Base-by-base conservation (phyloP, 2,329 filamentous ascomycete genomes). In the Aspergillus quadricinctus region DNA sequence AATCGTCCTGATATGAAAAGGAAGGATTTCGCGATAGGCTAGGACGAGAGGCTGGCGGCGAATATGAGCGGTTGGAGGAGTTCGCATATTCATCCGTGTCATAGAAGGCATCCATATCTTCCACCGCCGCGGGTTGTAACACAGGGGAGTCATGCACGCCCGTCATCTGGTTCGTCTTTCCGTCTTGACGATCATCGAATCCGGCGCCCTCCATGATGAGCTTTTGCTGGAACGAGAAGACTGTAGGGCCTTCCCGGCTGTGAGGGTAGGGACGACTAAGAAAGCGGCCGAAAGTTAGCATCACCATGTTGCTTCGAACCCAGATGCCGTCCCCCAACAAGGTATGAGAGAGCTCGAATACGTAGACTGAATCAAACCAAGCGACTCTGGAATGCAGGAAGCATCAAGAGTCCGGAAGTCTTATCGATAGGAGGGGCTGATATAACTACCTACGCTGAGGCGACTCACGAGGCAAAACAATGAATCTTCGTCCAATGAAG, bases 1-100 rank as follows among this genome's bases (percentile, higher is more conserved):
- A 94, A 70, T 93, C 91, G 65, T 94, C 90, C 56, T 94, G 89
- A 67, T 91, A 91, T n/a, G 86, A 92, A 72, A 92, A 92, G 17
- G 92, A 96, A 17, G 83, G 81, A 54, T 89, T 88, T 57, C 92
- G 85, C 7, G 92, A 95, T 49, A 92, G 60, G 61, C 79, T 66
- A 29, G 64, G 65, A 1, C 71, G 71, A 2, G 69, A 64, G 3
- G 57, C 63, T 35, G 66, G 56, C 5, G 69, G 62, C 40, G 71
- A 73, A 56, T 62, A 63, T 29, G 65, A 67, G 53, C 65, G 66
- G 59, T 72, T 70, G 19, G 64, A 57, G 19, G 57, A 48, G 21
- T 60, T 61, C 41, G 57, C 54, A 8, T 61, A 55, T n/a, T 69
- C 69, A 27, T 72, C 70, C 35, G 57, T 52, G 41, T 71, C 68